These are phyloP conservation scores for Ascodesmis nigricans DNA, from an alignment of 495 filamentous ascomycete genomes.

Conservation along the genomic window DNA sequence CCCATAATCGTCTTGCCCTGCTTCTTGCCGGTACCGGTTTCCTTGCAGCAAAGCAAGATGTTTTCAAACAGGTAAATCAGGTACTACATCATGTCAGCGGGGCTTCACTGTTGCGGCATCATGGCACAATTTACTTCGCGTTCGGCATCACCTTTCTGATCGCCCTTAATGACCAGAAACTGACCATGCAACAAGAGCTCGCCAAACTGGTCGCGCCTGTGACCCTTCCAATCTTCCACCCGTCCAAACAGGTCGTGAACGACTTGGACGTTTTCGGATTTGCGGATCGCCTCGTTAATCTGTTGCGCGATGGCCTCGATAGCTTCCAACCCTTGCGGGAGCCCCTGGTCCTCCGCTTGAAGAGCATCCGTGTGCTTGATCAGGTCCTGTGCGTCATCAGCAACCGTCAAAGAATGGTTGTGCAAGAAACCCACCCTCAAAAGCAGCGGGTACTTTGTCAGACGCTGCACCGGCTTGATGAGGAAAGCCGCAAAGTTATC, in stretches of 20 bases:
- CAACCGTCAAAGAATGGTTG: background rate
- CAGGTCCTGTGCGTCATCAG: constrained; percentile 40
- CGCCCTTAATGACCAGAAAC: constrained; percentile 79
- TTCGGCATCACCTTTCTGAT: constrained; percentile 51
- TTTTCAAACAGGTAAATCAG: constrained; percentile 93
- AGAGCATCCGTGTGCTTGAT: constrained; percentile 55
- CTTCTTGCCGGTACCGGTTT: constrained; percentile 66
- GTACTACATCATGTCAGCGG: constrained; percentile 39
- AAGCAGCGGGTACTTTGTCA: constrained; percentile 83
- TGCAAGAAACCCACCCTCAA: constrained; percentile 39
- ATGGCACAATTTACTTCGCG: constrained; percentile 55
- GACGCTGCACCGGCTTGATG: constrained; percentile 84
- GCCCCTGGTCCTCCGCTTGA: constrained; percentile 48
- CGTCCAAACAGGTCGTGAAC: constrained; percentile 54
- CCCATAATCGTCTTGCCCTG: constrained; percentile 42
- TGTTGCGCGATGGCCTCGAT: constrained; percentile 55
- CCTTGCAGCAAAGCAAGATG: constrained; percentile 94
- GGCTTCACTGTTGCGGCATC: constrained; percentile 3
- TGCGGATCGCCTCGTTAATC: constrained; percentile 76
- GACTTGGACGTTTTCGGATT: constrained; percentile 57
- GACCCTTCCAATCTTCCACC: constrained; percentile 97
- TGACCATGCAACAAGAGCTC: constrained; percentile 75
- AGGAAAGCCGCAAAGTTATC: constrained; percentile 57
- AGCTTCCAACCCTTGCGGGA: constrained; percentile 44
- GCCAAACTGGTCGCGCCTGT: constrained; percentile 74